Evolutionary conservation across 257 asterid genomes (phyloP).

Genomic region (Solanum sitiens): DNA sequence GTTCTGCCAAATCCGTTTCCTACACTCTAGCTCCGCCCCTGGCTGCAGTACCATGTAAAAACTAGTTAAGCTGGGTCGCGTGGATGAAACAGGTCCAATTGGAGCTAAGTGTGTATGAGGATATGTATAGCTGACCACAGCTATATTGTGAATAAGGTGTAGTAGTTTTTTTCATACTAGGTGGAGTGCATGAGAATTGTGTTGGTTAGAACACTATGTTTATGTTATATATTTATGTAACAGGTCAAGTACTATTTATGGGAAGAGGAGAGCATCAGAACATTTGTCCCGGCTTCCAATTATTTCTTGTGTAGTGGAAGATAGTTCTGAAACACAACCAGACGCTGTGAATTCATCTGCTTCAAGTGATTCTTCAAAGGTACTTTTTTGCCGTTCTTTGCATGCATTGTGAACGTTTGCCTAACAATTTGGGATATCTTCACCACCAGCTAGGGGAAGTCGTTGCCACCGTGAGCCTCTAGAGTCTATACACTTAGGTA

Average conservation of each 20-base stretch:
- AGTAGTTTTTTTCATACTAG: neutral
- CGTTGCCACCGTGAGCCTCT: neutral
- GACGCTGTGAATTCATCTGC: conserved; percentile 20
- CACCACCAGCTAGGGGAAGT: neutral
- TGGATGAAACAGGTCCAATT: neutral
- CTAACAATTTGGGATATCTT: neutral
- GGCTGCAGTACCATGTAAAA: neutral
- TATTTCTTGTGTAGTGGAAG: conserved; percentile 40
- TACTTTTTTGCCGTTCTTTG: neutral
- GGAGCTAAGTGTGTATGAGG: neutral
- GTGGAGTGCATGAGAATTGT: neutral
- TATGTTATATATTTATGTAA: neutral
- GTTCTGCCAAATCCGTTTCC: neutral
- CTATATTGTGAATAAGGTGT: neutral
- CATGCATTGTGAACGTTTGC: neutral
- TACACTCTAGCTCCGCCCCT: neutral
- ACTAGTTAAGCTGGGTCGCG: neutral
- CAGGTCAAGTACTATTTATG: conserved; percentile 37
- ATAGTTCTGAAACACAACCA: conserved; percentile 16
- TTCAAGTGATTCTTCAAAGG: conserved; percentile 39
- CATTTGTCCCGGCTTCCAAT: conserved; percentile 17
- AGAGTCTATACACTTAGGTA: neutral
- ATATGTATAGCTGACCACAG: neutral
- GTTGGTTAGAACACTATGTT: neutral
- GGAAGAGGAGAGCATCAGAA: conserved; percentile 8